Conservation (phyloP, 148 eudicot species). For the Fagopyrum esculentum region DNA sequence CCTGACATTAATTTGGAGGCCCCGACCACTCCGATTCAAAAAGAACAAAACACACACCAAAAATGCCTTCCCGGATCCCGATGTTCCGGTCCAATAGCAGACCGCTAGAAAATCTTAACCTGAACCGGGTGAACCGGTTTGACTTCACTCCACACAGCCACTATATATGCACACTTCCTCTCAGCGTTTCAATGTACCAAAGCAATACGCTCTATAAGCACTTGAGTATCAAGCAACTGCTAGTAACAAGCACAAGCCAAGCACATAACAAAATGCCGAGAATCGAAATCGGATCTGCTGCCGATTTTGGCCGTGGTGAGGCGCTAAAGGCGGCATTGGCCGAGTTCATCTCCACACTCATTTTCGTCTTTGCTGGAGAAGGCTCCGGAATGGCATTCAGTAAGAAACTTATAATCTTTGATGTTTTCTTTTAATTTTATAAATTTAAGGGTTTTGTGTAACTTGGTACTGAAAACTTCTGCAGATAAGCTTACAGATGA, state of each 20-base stretch:
- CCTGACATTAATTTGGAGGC: neutral
- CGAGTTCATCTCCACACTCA: constrained; percentile 45
- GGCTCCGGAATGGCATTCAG: constrained; percentile 56
- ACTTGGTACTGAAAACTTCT: neutral
- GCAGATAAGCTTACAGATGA: constrained; percentile 51
- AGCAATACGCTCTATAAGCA: neutral
- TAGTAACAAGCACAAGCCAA: neutral
- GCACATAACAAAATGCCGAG: constrained; percentile 24
- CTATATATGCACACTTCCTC: constrained; percentile 6
- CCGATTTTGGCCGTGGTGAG: constrained; percentile 34
- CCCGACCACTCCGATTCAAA: constrained; percentile 7
- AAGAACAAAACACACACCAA: neutral
- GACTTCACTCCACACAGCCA: constrained; percentile 4
- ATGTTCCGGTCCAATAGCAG: neutral
- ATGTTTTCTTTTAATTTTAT: neutral
- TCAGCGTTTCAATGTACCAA: neutral
- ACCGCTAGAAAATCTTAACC: neutral
- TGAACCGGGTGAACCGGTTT: neutral
- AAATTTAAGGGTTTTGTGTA: neutral
- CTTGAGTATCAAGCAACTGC: neutral
- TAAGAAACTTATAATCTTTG: neutral
- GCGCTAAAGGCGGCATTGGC: constrained; percentile 46
- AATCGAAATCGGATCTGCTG: constrained; percentile 30
- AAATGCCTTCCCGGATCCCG: neutral
- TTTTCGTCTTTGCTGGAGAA: constrained; percentile 57